These are phyloP conservation scores for Diplocarpon rosae DNA, from an alignment of 2,329 filamentous ascomycete genomes.

Conservation along the genomic window DNA sequence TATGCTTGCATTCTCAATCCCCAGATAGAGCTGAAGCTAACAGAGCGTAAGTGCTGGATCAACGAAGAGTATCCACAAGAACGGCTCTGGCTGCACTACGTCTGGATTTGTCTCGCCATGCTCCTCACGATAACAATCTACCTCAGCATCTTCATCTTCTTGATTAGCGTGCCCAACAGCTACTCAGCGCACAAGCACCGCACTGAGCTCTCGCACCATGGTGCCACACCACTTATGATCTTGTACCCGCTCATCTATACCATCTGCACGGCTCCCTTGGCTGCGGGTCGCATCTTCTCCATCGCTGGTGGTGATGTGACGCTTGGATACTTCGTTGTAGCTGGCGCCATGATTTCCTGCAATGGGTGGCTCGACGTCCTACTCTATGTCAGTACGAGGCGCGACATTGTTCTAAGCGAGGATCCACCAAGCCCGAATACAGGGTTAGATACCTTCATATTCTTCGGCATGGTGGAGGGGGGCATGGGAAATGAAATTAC, in stretches of 20 bases:
- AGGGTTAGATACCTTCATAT: conserved; percentile 39
- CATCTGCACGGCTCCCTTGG: conserved; percentile 56
- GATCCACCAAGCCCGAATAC: conserved; percentile 33
- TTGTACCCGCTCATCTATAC: conserved; percentile 61
- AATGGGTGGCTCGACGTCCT: conserved; percentile 45
- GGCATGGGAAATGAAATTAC: no score
- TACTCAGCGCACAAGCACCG: neutral
- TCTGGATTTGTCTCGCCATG: conserved; percentile 49
- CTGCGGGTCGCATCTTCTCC: conserved; percentile 49
- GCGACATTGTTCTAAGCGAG: conserved; percentile 41
- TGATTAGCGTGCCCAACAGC: conserved; percentile 5
- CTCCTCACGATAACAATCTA: conserved; percentile 40
- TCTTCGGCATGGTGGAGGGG: conserved; percentile 16
- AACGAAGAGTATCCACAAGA: conserved; percentile 41
- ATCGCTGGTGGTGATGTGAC: conserved; percentile 45
- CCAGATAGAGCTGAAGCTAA: neutral
- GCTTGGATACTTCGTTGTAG: conserved; percentile 45
- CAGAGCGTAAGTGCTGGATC: conserved; percentile 47
- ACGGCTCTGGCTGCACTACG: conserved; percentile 50
- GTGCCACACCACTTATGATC: conserved; percentile 40
- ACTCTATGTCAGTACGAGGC: conserved; percentile 41
- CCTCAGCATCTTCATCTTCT: conserved; percentile 25
- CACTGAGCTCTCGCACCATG: conserved; percentile 4
- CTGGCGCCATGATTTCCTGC: conserved; percentile 45
- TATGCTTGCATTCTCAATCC: conserved; percentile 25